Evolutionary conservation across 2,329 filamentous ascomycete genomes (phyloP).

Genomic region (Chrysoporthe cubensis): DNA sequence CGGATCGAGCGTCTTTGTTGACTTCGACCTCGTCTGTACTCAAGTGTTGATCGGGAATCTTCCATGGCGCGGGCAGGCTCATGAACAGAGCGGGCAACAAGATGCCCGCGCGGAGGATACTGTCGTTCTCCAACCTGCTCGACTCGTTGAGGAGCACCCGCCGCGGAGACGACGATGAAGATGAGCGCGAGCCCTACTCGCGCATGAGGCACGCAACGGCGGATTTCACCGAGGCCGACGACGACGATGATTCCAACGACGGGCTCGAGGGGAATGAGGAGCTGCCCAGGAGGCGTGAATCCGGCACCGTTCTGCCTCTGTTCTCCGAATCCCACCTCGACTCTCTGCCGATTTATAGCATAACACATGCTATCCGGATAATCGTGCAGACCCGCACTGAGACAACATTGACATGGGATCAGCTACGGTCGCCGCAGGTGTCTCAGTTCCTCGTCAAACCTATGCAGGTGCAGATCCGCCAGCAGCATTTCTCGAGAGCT

Average conservation of each 20-base stretch:
- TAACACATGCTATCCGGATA: conserved; percentile 87
- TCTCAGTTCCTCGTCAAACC: conserved; percentile 96
- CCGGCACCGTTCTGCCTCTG: conserved; percentile 64
- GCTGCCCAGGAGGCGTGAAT: conserved; percentile 34
- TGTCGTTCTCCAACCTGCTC: conserved; percentile 37
- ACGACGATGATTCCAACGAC: conserved; percentile 51
- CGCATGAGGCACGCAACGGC: conserved; percentile 60
- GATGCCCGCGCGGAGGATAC: conserved; percentile 36
- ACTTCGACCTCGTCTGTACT: neutral
- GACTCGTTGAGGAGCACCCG: conserved; percentile 38
- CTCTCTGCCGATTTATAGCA: conserved; percentile 83
- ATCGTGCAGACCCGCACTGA: conserved; percentile 85
- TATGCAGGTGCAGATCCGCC: conserved; percentile 86
- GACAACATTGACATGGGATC: conserved; percentile 92
- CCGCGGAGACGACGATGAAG: conserved; percentile 30
- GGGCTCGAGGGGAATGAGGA: conserved; percentile 40
- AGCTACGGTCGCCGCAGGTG: conserved; percentile 91
- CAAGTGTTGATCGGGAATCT: neutral
- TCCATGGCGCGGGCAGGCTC: conserved; percentile 27
- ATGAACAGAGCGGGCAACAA: conserved; percentile 32
- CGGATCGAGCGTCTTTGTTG: neutral
- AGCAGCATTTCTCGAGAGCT: conserved; percentile 81
- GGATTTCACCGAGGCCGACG: conserved; percentile 68
- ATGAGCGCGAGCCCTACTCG: conserved; percentile 37
- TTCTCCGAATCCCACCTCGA: conserved; percentile 83